Evolutionary conservation across 495 filamentous ascomycete species (phyloP).

Genomic region (Penicillium odoratum): DNA sequence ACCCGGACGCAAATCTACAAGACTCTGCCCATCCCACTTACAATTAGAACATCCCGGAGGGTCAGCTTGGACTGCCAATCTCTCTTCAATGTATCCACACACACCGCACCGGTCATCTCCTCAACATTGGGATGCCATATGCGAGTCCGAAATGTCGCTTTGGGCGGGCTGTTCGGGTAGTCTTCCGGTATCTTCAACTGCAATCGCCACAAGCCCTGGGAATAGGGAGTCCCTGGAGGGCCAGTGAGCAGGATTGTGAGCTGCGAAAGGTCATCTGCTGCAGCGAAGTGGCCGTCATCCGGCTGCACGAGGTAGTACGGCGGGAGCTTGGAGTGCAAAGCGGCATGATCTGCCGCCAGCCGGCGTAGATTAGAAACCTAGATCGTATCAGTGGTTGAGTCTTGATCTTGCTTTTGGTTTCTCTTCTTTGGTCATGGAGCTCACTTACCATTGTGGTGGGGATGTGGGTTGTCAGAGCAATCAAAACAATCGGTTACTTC

Average conservation of each 20-base stretch:
- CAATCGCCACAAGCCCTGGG: constrained; percentile 59
- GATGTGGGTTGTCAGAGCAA: constrained; percentile 11
- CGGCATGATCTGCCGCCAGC: constrained; percentile 64
- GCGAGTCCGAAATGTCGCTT: constrained; percentile 64
- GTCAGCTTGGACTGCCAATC: constrained; percentile 65
- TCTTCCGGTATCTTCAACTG: constrained; percentile 62
- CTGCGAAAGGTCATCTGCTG: constrained; percentile 59
- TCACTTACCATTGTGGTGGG: constrained; percentile 21
- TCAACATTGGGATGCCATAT: constrained; percentile 78
- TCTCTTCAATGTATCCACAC: constrained; percentile 70
- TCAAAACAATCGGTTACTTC: constrained; percentile 30
- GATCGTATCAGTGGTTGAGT: constrained; percentile 12
- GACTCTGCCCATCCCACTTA: constrained; percentile 21
- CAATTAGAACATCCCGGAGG: constrained; percentile 62
- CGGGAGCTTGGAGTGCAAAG: constrained; percentile 58
- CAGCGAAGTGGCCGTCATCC: constrained; percentile 24
- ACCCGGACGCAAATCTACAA: neutral
- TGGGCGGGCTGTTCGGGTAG: constrained; percentile 66
- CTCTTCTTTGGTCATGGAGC: neutral
- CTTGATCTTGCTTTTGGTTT: neutral
- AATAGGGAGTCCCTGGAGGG: constrained; percentile 64
- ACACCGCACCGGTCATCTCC: constrained; percentile 63
- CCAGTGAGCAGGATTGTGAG: constrained; percentile 61
- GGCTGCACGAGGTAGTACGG: constrained; percentile 66
- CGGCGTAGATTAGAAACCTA: constrained; percentile 57